A percentile compares a stretch with the other conserved stretches of the same genome.
phyloP scores from a whole-genome alignment of 306 rosid species.

The Benincasa hispida region DNA sequence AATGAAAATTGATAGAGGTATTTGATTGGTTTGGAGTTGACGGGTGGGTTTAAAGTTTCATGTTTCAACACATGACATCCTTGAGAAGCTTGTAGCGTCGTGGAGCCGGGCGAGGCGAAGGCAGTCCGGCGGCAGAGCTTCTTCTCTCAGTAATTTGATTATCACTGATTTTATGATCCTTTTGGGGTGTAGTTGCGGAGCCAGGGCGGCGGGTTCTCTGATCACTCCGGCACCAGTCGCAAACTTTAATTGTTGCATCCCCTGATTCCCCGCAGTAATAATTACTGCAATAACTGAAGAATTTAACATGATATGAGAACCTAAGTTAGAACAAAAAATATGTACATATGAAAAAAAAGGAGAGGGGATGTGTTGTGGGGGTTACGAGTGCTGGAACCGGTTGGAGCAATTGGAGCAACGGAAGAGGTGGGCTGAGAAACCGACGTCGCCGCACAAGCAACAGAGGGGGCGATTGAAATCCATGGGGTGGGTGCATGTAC shows the following conservation, averaged over 20 bases:
- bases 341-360: too few relatives aligned
- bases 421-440: conserved; percentile 75
- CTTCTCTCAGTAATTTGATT: conserved; percentile 19
- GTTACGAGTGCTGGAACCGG: conserved; percentile 87
- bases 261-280: conserved; percentile 45
- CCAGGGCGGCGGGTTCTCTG: conserved; percentile 10
- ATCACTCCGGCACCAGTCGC: conserved; percentile 88
- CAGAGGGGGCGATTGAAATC: conserved; percentile 32
- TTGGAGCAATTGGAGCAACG: conserved; percentile 74
- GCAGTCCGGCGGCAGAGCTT: conserved; percentile 24
- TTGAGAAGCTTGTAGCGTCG: conserved; percentile 99
- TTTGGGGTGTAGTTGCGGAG: conserved; percentile 13
- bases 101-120: conserved; percentile 67
- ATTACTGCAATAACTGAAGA: conserved; percentile 66
- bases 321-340: too few relatives aligned
- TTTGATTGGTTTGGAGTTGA: too few relatives aligned
- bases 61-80: conserved; percentile 70
- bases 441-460: conserved; percentile 93
- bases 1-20: too few relatives aligned
- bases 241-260: conserved; percentile 37
- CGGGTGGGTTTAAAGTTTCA: too few relatives aligned
- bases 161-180: conserved; percentile 37
- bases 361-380: background rate
- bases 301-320: too few relatives aligned
- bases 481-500: background rate